Evolutionary conservation across 2,329 filamentous ascomycete genomes (phyloP), one percentile per base, ranked within the genome.

Genomic region (Penicillium sp.): DNA sequence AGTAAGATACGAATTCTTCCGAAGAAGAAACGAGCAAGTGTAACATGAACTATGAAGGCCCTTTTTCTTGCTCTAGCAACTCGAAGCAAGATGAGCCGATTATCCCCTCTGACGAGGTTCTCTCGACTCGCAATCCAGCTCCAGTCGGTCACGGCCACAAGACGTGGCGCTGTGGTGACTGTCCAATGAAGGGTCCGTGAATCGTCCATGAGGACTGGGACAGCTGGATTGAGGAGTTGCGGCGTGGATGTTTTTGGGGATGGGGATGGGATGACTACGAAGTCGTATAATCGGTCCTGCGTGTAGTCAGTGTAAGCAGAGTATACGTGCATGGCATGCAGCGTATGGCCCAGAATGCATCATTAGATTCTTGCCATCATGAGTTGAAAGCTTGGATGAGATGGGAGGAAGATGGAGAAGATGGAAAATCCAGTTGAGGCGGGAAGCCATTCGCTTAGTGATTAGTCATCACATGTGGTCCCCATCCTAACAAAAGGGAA

Each of bases 191-290:
- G 68, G 60, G 68, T 64, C 66, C 66, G 64, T 71, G 47, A 47
- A 46, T 39, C 29, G 49, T 62, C 56, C 38, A 10, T 41, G 16
- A 56, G 57, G 61, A 65, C 61, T 54, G 59, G 62, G 65, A 66
- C 70, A 72, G 67, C 68, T 71, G 70, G 65, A 62, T 65, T 64
- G 66, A 46, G 33, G 52, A 63, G 59, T 71, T 72, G 70, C 69
- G 46, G 41, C 16, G 42, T 47, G 31, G 3, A 34, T 23, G 16
- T 41, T 6, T 6, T 83, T 81, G 1, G 88, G 92, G 4, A 73
- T 59, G 0, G 88, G 88, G 64, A 10, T 42, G 13, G 24, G 13
- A 88, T 74, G 33, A 81, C 80, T 63, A 89, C 85, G 67, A 92
- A 93, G 65, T 94, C 90, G 33, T 3, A 9, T 26, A 23, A 21